phyloP scores from a whole-genome alignment of 352 stramenopile genomes.

The Phytophthora kernoviae region DNA sequence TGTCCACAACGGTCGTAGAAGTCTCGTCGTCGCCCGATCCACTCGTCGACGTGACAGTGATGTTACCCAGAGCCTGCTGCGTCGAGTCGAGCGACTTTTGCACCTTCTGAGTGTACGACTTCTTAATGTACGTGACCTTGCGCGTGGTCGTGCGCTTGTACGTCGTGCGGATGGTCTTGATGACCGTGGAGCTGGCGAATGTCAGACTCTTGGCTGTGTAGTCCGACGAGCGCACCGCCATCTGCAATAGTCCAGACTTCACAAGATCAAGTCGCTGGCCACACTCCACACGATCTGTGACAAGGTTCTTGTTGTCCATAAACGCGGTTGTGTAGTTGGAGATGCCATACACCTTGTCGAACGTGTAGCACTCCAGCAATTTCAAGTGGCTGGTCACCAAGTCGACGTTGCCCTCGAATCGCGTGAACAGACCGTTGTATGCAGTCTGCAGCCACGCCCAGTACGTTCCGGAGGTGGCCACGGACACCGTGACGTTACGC shows the following conservation, averaged over 20 bases:
- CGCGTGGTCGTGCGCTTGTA: constrained; percentile 45
- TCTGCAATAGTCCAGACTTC: constrained; percentile 42
- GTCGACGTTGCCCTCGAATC: constrained; percentile 66
- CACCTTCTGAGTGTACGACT: constrained; percentile 41
- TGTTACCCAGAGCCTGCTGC: constrained; percentile 29
- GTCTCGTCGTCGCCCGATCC: constrained; percentile 22
- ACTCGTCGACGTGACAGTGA: constrained; percentile 31
- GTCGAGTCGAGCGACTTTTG: constrained; percentile 35
- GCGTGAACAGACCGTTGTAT: constrained; percentile 58
- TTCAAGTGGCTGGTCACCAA: constrained; percentile 66
- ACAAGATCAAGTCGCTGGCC: constrained; percentile 60
- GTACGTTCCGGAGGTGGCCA: constrained; percentile 62
- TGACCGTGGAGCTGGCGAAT: constrained; percentile 52
- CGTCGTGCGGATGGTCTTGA: constrained; percentile 39
- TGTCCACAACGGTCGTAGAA: constrained; percentile 34
- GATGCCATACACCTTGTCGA: constrained; percentile 55
- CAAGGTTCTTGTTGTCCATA: constrained; percentile 57
- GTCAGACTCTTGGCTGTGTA: constrained; percentile 53
- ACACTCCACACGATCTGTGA: constrained; percentile 50
- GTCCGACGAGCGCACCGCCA: constrained; percentile 44
- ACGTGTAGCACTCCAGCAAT: constrained; percentile 67
- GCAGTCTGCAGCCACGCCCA: constrained; percentile 66
- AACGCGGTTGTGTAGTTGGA: constrained; percentile 53
- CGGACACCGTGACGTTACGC: constrained; percentile 46
- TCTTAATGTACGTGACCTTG: constrained; percentile 39